A percentile compares a stretch with the other conserved stretches of the same genome.
Evolutionary conservation across 2,329 filamentous ascomycete species (phyloP).

Genomic region (Fusarium redolens): DNA sequence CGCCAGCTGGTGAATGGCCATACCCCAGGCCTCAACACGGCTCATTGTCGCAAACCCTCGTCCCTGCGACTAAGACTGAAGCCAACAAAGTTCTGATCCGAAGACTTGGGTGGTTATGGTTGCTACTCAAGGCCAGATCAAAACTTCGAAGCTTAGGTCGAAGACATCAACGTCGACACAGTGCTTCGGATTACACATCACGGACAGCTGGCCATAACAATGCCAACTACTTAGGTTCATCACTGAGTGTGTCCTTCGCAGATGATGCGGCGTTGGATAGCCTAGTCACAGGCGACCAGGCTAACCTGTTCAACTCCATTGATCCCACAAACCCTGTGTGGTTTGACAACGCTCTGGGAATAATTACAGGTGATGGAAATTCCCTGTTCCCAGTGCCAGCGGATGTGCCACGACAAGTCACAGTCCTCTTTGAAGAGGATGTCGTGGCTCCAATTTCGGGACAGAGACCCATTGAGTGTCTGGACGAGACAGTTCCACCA

Average conservation of each 20-base stretch:
- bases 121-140: conserved; percentile 12
- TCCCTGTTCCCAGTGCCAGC: neutral
- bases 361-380: neutral
- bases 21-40: neutral
- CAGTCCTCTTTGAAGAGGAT: conserved; percentile 14
- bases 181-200: conserved; percentile 3
- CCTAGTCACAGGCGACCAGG: neutral
- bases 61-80: neutral
- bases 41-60: neutral
- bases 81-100: conserved; percentile 1
- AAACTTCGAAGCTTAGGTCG: conserved; percentile 2
- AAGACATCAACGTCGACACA: neutral
- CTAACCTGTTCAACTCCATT: neutral
- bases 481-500: neutral
- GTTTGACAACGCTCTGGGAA: neutral
- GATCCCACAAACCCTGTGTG: neutral
- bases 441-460: neutral
- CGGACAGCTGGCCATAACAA: neutral
- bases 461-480: neutral
- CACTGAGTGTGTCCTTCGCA: neutral
- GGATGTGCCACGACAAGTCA: neutral
- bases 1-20: neutral
- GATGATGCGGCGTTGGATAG: neutral
- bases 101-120: conserved; percentile 7
- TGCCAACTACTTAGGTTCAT: neutral